phyloP scores from a whole-genome alignment of 176 grass and related monocot genomes.

The Puya raimondii region DNA sequence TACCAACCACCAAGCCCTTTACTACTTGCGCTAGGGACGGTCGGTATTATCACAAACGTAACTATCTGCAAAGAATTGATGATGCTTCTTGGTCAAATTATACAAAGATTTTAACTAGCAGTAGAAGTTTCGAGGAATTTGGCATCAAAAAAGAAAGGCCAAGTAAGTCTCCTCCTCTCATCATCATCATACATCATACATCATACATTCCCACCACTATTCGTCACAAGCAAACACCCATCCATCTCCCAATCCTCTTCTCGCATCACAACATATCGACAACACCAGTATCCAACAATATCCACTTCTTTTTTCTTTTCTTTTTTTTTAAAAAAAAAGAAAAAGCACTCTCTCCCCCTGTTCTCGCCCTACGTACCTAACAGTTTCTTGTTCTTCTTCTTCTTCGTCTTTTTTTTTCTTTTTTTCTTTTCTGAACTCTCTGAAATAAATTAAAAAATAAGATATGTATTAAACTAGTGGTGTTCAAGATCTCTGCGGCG shows the following conservation, averaged over 20 bases:
- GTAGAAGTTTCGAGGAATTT: too few species aligned
- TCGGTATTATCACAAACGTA: too few species aligned
- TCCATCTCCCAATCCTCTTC: neutral
- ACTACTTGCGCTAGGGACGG: too few species aligned
- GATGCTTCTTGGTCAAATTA: too few species aligned
- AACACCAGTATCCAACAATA: constrained; percentile 9
- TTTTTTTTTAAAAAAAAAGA: neutral
- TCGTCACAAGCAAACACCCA: neutral
- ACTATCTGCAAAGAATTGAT: too few species aligned
- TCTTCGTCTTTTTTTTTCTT: too few species aligned
- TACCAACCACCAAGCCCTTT: too few species aligned
- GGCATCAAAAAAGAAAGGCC: neutral
- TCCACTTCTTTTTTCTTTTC: neutral
- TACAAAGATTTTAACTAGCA: too few species aligned
- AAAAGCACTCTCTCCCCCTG: neutral
- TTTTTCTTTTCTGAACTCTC: too few species aligned
- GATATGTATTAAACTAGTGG: neutral
- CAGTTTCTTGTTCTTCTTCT: too few species aligned
- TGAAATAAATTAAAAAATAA: neutral
- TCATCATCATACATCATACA: neutral
- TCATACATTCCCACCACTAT: too few species aligned
- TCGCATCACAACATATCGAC: constrained; percentile 1
- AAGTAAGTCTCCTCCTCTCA: neutral
- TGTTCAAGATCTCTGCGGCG: constrained; percentile 35
- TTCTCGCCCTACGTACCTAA: too few species aligned